Base-by-base conservation (phyloP, 495 filamentous ascomycete genomes). In the Aspergillus bertholletiae region DNA sequence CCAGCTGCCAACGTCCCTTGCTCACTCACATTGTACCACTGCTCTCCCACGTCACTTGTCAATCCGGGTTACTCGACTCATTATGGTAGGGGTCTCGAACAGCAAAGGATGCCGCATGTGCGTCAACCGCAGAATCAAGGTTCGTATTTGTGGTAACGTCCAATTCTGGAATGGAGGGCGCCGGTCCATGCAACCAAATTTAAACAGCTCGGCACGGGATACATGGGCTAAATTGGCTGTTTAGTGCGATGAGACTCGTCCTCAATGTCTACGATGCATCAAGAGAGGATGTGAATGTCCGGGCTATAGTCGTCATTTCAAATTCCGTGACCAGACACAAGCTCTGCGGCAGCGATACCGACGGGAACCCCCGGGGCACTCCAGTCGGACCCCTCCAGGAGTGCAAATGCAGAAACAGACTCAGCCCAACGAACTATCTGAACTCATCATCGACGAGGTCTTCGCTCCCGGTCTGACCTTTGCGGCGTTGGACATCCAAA, bases 81-180 rank as follows among this genome's bases (percentile, higher is more conserved):
- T 28, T 8, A 73, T 73, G 72, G 73, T 74, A 21, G 72, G 71
- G 20, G 66, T 70, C 37, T 68, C 73, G 18, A 64, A 70, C 22
- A 55, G 57, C 45, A 49, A 44, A 22, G 73, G 71, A 24, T 76
- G 71, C 55, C 58, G 44, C 34, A 54, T 55, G 26, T 71, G 67
- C 51, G 55, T 70, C 7, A 22, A 56, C 8, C 60, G 67, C 23
- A 59, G 59, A 17, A 53, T 70, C 27, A 70, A 64, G 55, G 55
- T 64, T 18, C 51, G 55, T 51, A 11, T 15, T 13, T 13, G 30
- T n/a, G n/a, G n/a, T n/a, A n/a, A n/a, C n/a, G n/a, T n/a, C n/a
- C n/a, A n/a, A n/a, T n/a, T n/a, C n/a, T n/a, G n/a, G n/a, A n/a
- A n/a, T n/a, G n/a, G n/a, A n/a, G n/a, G n/a, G n/a, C n/a, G n/a